phyloP scores from a whole-genome alignment of 306 rosid genomes.

The Gleditsia sinensis region DNA sequence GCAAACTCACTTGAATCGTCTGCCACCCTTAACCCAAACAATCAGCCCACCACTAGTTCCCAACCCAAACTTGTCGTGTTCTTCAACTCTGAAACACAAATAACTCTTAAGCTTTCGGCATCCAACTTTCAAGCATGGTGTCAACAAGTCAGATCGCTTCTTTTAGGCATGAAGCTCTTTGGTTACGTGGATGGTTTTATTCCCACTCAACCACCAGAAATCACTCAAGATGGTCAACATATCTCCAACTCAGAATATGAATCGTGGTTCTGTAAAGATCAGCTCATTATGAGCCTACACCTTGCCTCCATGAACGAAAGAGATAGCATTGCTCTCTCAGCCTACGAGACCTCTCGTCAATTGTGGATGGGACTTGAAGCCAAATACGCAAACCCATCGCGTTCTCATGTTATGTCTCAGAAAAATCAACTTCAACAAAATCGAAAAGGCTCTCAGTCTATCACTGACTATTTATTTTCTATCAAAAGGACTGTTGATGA shows the following conservation, averaged over 20 bases:
- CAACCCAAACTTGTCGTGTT: neutral
- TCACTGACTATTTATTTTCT: too few relatives aligned
- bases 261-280: too few relatives aligned
- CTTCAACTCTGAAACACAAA: too few relatives aligned
- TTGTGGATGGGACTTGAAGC: too few relatives aligned
- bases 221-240: neutral
- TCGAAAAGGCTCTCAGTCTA: neutral
- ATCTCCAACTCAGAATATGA: neutral
- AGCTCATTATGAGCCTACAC: neutral
- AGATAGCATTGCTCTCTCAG: too few relatives aligned
- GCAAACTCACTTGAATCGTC: neutral
- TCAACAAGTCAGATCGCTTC: neutral
- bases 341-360: too few relatives aligned
- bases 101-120: neutral
- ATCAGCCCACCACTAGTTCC: neutral
- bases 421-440: neutral
- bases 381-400: neutral
- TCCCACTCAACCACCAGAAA: neutral
- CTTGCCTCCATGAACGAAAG: too few relatives aligned
- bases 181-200: neutral
- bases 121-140: neutral
- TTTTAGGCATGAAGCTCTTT: neutral
- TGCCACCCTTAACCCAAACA: neutral
- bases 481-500: too few relatives aligned
- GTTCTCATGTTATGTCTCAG: neutral